Evolutionary conservation across 169 alveolate species (phyloP), one percentile per base, ranked within the genome.

Genomic region (Plasmodium billcollinsi): DNA sequence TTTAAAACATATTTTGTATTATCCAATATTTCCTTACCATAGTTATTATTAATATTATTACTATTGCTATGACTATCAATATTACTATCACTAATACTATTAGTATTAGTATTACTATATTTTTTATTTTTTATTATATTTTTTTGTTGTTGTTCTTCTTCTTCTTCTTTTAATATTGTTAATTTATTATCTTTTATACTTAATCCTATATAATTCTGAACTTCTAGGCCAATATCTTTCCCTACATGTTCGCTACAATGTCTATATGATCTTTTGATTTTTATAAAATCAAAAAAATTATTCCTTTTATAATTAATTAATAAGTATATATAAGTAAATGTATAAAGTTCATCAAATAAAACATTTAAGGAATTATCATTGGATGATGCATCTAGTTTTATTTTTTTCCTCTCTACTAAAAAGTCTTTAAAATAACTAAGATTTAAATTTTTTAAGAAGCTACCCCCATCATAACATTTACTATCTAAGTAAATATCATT

Each of bases 191-290:
- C 59, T 20, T n/a, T 39, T 3, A 0, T 9, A 5, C 15, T 21
- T 18, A 78, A 20, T 43, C 90, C 76, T 15, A 78, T 52, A 72
- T 78, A 78, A 58, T 72, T 78, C 26, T 56, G 26, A 8, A 78
- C 15, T 70, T 78, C 90, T 33, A 78, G 39, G 6, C 90, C 90
- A 2, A 78, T 56, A 20, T 78, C 90, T 61, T 78, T 78, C 14
- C 80, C 76, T 11, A 21, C 56, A 52, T 78, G 66, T n/a, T 78
- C 90, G 69, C 90, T 78, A 72, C 90, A 78, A 72, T 78, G 90
- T 24, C 90, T 78, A 58, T 78, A 78, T 15, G 80, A 29, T 15
- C 90, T 33, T 70, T 43, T 65, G 15, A 45, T 65, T 70, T 70
- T 78, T 58, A 78, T 59, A 78, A 78, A 78, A 56, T 78, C 80